These are phyloP conservation scores for Pyronema domesticum DNA, from an alignment of 495 filamentous ascomycete species.

Conservation along the genomic window DNA sequence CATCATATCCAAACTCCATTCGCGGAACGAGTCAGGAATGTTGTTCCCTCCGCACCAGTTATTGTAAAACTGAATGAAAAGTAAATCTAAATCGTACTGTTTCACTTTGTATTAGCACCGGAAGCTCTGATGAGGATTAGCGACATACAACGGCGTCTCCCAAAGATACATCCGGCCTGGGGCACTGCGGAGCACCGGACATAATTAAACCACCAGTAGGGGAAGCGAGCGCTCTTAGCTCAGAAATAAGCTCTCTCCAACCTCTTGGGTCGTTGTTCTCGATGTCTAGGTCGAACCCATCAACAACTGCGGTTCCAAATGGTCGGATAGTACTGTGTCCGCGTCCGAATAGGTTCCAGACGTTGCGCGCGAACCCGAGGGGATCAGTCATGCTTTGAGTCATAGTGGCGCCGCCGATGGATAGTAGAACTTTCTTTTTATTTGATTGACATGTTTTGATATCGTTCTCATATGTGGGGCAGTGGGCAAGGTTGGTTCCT, in stretches of 20 bases:
- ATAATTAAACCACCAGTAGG: constrained; percentile 29
- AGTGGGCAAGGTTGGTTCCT: constrained; percentile 22
- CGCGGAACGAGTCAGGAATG: neutral
- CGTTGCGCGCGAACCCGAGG: constrained; percentile 27
- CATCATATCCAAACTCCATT: neutral
- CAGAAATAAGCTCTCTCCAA: constrained; percentile 27
- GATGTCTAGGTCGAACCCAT: constrained; percentile 32
- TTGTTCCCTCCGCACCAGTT: constrained; percentile 16
- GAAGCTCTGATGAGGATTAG: too few relatives aligned
- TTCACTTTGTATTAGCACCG: too few relatives aligned
- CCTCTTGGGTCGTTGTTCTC: constrained; percentile 25
- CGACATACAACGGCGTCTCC: constrained; percentile 20
- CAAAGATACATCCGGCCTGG: constrained; percentile 30
- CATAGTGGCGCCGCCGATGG: constrained; percentile 27
- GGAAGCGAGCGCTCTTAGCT: constrained; percentile 24
- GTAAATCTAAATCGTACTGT: constrained; percentile 25
- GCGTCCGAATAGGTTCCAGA: constrained; percentile 33
- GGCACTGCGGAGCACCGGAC: constrained; percentile 33
- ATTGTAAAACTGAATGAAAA: constrained; percentile 32
- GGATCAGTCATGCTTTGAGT: constrained; percentile 28
- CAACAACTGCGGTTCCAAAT: constrained; percentile 30
- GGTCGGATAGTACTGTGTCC: constrained; percentile 23
- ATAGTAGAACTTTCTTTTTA: constrained; percentile 31
- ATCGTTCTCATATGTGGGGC: constrained; percentile 27
- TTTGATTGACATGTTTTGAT: constrained; percentile 29